Evolutionary conservation across 768 basidiomycete genomes (phyloP).

Genomic region (Leucosporidium scottii): DNA sequence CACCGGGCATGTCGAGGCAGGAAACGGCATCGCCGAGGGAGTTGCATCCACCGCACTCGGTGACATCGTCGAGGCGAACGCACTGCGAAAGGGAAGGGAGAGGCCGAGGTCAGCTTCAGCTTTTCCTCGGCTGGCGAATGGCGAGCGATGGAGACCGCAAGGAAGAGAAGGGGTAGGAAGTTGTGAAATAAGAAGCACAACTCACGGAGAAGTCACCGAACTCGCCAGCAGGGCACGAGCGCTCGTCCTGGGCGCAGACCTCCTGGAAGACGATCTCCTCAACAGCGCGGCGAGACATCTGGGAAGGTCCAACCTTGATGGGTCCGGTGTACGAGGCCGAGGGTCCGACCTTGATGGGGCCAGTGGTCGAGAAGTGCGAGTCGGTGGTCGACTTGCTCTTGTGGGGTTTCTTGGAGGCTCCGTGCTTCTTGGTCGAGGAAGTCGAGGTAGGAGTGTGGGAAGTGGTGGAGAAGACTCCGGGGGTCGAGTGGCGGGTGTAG

Average conservation of each 20-base stretch:
- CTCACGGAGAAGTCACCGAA: conserved; percentile 23
- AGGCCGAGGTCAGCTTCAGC: too few species aligned
- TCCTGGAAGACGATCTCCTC: conserved; percentile 31
- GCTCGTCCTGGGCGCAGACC: conserved; percentile 29
- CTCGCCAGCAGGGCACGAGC: conserved; percentile 19
- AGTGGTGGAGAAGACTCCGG: background rate
- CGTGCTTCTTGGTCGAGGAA: background rate
- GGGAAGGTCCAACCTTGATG: conserved; percentile 14
- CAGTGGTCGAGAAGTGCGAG: too few species aligned
- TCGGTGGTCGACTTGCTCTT: background rate
- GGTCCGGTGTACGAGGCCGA: conserved; percentile 6
- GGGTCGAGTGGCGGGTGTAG: background rate
- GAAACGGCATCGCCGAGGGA: conserved; percentile 12
- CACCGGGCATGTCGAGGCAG: conserved; percentile 31
- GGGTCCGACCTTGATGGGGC: background rate
- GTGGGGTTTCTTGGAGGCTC: conserved; percentile 1
- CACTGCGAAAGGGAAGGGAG: conserved; percentile 1
- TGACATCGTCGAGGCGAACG: conserved; percentile 31
- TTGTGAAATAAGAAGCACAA: background rate
- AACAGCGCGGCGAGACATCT: conserved; percentile 6
- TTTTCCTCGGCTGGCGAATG: too few species aligned
- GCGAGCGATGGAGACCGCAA: too few species aligned
- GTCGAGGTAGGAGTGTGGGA: background rate
- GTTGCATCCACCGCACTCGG: conserved; percentile 33
- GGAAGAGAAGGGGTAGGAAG: too few species aligned